Base-by-base conservation (phyloP, 148 eudicot genomes). In the Fallopia convolvulus region DNA sequence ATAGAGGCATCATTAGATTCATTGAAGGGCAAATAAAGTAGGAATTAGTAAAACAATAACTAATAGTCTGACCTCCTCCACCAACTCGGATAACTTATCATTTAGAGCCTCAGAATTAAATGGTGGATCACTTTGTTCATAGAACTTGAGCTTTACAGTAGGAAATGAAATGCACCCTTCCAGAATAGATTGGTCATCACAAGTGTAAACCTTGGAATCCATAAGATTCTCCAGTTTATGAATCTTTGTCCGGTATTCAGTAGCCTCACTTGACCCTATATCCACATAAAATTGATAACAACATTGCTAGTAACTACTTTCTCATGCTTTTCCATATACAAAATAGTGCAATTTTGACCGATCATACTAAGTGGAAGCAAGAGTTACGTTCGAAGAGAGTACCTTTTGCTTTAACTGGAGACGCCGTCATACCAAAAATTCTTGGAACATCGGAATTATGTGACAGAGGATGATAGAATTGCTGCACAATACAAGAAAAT, bases 381-480 rank as follows among this genome's bases (percentile, higher is more conserved):
- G 70, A 23, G 8, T 7, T 21, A 11, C 2, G 47, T 44, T 44
- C 14, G 21, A 17, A 23, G 73, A 63, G 44, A 42, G 32, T 55
- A 86, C 92, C 97, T 90, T 91, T 95, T 21, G 93, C 80, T 79
- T 91, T 95, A 11, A 93, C 83, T 4, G 92, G 99, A 9, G 97
- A 93, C 71, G 97, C 99, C 47, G 99, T 95, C 99, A 95, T 92
- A 74, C 98, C 99, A 77, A 95, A 85, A 70, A 95, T 88, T 82
- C 97, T 87, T 71, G 99, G 99, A 82, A 93, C 93, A 61, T 77
- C 77, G 36, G 77, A 41, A n/a, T 4, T 76, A 70, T 20, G 75
- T 77, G 84, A 74, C 17, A 86, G 80, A 4, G 77, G 88, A 79
- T 91, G 97, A 84, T 95, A 93, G 70, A 89, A 95, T 53, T 93